phyloP scores from a whole-genome alignment of 208 protist genomes.

The Crithidia acanthocephali region DNA sequence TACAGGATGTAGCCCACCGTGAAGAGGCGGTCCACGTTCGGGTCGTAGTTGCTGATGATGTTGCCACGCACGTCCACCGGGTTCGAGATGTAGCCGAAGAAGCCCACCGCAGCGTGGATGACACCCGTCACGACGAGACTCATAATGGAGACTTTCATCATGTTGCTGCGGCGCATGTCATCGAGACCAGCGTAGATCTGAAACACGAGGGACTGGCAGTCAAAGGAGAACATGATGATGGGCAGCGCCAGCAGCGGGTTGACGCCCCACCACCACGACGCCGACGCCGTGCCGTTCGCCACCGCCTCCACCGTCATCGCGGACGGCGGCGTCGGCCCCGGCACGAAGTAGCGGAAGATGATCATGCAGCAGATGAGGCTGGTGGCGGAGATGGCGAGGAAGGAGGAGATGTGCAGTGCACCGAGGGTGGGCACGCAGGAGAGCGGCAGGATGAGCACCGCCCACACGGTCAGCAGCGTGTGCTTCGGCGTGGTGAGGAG shows the following conservation, averaged over 20 bases:
- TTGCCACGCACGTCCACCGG: conserved; percentile 63
- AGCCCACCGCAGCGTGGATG: conserved; percentile 68
- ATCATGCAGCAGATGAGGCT: conserved; percentile 63
- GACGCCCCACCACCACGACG: conserved; percentile 50
- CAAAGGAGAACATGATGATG: conserved; percentile 89
- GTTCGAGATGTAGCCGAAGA: conserved; percentile 79
- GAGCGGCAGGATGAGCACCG: conserved; percentile 70
- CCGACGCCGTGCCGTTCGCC: conserved; percentile 12
- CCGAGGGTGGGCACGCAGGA: conserved; percentile 67
- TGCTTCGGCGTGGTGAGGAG: conserved; percentile 59
- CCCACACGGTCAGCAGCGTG: conserved; percentile 62
- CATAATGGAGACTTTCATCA: conserved; percentile 60
- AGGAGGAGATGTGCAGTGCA: conserved; percentile 56
- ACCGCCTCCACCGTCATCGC: conserved; percentile 17
- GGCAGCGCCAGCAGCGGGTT: conserved; percentile 60
- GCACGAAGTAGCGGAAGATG: conserved; percentile 74
- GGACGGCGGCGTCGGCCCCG: conserved; percentile 22
- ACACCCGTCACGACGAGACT: conserved; percentile 50
- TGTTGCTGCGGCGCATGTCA: conserved; percentile 64
- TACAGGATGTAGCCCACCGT: conserved; percentile 65
- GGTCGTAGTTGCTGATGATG: conserved; percentile 84
- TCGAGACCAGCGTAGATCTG: conserved; percentile 72
- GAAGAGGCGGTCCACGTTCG: conserved; percentile 62
- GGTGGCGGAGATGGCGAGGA: conserved; percentile 67
- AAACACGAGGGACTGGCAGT: conserved; percentile 82